Conservation (phyloP, 306 rosid genomes). For the peach (Prunus persica) region DNA sequence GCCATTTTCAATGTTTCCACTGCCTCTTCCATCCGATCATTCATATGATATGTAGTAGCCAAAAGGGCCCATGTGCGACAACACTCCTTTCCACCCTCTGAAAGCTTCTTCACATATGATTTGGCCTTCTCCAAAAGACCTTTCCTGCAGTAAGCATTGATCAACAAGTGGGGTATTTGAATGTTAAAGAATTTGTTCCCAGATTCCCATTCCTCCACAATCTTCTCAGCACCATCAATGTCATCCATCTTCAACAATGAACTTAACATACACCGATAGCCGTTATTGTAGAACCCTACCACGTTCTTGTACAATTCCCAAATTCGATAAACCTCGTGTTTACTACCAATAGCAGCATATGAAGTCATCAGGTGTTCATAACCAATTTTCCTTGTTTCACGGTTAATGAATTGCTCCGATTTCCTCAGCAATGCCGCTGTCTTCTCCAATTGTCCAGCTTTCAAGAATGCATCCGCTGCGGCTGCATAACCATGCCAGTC, state of each 20-base stretch:
- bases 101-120: conserved; percentile 39
- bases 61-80: conserved; percentile 46
- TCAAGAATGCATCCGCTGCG: neutral
- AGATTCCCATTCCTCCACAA: conserved; percentile 67
- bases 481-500: neutral
- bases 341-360: conserved; percentile 44
- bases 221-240: conserved; percentile 58
- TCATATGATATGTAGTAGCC: conserved; percentile 36
- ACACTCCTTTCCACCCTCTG: conserved; percentile 41
- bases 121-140: conserved; percentile 63
- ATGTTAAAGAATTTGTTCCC: conserved; percentile 29
- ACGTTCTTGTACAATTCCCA: conserved; percentile 42
- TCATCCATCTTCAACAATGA: conserved; percentile 60
- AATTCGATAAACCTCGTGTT: conserved; percentile 59
- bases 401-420: neutral
- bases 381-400: conserved; percentile 23
- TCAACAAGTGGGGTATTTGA: conserved; percentile 45
- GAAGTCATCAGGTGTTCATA: conserved; percentile 44
- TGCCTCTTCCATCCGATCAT: conserved; percentile 49
- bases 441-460: neutral
- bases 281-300: conserved; percentile 12
- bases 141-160: conserved; percentile 45
- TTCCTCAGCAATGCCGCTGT: neutral
- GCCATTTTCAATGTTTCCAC: conserved; percentile 56
- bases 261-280: conserved; percentile 46